These are phyloP conservation scores for Stereocaulon alpinum DNA, from an alignment of 495 filamentous ascomycete species.

Conservation along the genomic window DNA sequence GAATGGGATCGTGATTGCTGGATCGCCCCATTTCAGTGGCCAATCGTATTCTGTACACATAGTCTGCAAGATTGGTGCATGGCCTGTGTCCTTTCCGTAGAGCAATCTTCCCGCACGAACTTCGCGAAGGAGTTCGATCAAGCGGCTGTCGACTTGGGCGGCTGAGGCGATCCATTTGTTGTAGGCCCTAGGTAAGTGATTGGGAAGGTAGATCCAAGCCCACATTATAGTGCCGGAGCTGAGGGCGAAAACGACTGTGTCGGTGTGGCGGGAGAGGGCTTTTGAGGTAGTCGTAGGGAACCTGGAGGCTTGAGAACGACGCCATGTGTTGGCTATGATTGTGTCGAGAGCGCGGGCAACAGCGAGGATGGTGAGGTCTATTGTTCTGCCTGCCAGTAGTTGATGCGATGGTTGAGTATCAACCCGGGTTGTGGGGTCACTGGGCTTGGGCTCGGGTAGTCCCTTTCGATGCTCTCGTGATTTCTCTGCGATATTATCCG, in stretches of 20 bases:
- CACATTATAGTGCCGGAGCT: conserved; percentile 82
- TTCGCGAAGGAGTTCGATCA: conserved; percentile 63
- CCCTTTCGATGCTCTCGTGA: not conserved
- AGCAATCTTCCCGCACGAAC: conserved; percentile 52
- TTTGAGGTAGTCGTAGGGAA: conserved; percentile 24
- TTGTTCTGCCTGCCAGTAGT: conserved; percentile 59
- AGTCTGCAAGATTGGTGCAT: conserved; percentile 55
- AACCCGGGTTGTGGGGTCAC: too few species aligned
- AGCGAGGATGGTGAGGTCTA: conserved; percentile 82
- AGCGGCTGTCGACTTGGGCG: conserved; percentile 67
- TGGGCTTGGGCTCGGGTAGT: not conserved
- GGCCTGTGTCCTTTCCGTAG: conserved; percentile 72
- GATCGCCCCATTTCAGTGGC: conserved; percentile 69
- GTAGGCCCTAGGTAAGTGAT: conserved; percentile 62
- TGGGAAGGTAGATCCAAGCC: conserved; percentile 73
- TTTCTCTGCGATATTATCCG: not conserved
- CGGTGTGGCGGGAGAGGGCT: conserved; percentile 45
- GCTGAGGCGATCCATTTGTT: conserved; percentile 76
- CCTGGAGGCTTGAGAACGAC: conserved; percentile 20
- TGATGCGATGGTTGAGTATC: conserved; percentile 22
- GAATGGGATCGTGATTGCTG: conserved; percentile 59
- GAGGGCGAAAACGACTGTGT: conserved; percentile 64
- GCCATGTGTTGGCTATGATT: conserved; percentile 57
- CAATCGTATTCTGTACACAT: conserved; percentile 68
- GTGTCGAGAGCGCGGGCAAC: conserved; percentile 65